These are phyloP conservation scores for Corrigiola litoralis DNA, from an alignment of 179 eudicot species.

Conservation along the genomic window DNA sequence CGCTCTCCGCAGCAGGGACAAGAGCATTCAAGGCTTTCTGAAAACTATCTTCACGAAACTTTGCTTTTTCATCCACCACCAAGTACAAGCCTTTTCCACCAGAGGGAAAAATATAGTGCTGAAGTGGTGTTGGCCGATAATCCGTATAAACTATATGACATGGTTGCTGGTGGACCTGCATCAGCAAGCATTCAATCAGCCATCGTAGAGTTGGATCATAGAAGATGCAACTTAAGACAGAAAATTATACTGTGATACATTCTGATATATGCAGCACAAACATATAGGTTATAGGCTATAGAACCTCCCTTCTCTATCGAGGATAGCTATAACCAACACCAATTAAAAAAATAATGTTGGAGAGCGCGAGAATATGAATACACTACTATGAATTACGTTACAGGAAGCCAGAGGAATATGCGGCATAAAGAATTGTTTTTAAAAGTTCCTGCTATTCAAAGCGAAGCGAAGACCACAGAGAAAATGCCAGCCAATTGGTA, in stretches of 20 bases:
- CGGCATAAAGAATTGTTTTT: not conserved
- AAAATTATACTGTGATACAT: not conserved
- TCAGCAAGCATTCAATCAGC: constrained; percentile 16
- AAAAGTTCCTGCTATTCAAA: too few relatives aligned
- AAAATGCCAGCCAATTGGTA: too few relatives aligned
- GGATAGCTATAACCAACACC: not conserved
- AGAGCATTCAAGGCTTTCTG: constrained; percentile 96
- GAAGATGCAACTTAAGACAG: not conserved
- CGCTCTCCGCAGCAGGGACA: constrained; percentile 63
- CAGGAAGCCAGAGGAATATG: not conserved
- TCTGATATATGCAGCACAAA: not conserved
- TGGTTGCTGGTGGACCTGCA: constrained; percentile 99
- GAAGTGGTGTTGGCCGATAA: constrained; percentile 97
- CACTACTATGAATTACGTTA: not conserved
- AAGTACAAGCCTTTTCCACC: constrained; percentile 94
- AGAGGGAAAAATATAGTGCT: constrained; percentile 88
- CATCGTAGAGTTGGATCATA: not conserved
- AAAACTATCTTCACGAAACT: constrained; percentile 96
- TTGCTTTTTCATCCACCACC: constrained; percentile 92
- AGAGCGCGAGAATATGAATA: not conserved
- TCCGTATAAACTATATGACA: constrained; percentile 98
- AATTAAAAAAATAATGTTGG: not conserved
- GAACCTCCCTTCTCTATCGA: not conserved
- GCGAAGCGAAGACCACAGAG: too few relatives aligned
- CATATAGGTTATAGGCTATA: not conserved